phyloP scores from a whole-genome alignment of 257 asterid species.

The Solanum commersonii region DNA sequence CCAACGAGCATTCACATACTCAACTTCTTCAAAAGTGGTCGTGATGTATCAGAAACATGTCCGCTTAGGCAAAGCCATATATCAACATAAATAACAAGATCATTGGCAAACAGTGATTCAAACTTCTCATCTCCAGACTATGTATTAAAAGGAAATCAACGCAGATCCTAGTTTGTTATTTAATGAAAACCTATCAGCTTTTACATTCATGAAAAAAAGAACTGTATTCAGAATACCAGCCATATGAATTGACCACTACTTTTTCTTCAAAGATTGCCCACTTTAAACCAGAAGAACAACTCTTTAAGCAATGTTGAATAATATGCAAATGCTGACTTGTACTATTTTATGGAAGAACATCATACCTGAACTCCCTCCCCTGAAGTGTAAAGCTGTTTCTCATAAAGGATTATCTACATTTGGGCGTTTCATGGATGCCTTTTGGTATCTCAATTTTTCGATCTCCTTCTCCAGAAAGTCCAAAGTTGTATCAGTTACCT shows the following conservation, averaged over 20 bases:
- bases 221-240: not conserved
- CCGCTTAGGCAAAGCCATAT: not conserved
- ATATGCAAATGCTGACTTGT: not conserved
- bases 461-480: conserved; percentile 70
- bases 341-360: not conserved
- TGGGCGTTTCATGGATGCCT: conserved; percentile 48
- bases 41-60: not conserved
- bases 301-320: not conserved
- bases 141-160: not conserved
- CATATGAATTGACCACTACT: not conserved
- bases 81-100: not conserved
- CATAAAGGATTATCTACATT: conserved; percentile 18
- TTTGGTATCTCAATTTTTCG: conserved; percentile 49
- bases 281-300: not conserved
- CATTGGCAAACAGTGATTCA: not conserved
- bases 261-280: not conserved
- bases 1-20: not conserved
- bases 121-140: not conserved
- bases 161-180: not conserved
- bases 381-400: not conserved
- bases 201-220: not conserved
- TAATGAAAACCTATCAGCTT: not conserved
- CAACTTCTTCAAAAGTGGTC: not conserved
- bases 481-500: conserved; percentile 78
- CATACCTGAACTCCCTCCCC: not conserved